A percentile compares a stretch with the other conserved stretches of the same genome.
Conservation (phyloP, 495 filamentous ascomycete genomes). For the Penicillium nucicola region DNA sequence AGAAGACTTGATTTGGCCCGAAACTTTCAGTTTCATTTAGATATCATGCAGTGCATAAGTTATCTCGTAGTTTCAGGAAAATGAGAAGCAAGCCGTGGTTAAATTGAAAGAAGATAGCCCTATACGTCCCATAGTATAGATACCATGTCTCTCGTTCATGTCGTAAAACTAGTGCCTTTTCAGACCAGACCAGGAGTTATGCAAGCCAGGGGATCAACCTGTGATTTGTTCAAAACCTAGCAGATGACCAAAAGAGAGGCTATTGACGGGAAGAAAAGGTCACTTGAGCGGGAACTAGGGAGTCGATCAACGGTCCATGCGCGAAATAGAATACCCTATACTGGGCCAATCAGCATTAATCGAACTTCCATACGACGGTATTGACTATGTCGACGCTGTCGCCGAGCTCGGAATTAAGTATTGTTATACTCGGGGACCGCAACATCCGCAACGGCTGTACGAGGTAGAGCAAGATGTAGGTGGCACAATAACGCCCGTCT, state of each 20-base stretch:
- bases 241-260: slow-evolving; percentile 30
- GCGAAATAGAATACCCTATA: slow-evolving; percentile 2
- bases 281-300: slow-evolving; percentile 35
- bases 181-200: neutral
- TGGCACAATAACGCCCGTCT: slow-evolving; percentile 14
- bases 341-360: neutral
- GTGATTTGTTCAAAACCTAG: slow-evolving; percentile 2
- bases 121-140: neutral
- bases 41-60: neutral
- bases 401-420: neutral
- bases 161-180: slow-evolving; percentile 4
- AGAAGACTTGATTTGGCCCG: neutral
- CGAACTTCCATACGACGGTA: slow-evolving; percentile 11
- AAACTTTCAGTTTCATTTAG: neutral
- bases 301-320: slow-evolving; percentile 39
- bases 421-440: slow-evolving; percentile 1
- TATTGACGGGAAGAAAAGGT: slow-evolving; percentile 13
- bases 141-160: neutral
- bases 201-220: neutral
- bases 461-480: slow-evolving; percentile 15
- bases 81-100: no score
- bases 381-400: neutral
- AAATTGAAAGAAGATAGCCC: no score
- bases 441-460: slow-evolving; percentile 15
- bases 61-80: no score